Conservation (phyloP, 176 grass and related monocot species). For the Stipa capillata region DNA sequence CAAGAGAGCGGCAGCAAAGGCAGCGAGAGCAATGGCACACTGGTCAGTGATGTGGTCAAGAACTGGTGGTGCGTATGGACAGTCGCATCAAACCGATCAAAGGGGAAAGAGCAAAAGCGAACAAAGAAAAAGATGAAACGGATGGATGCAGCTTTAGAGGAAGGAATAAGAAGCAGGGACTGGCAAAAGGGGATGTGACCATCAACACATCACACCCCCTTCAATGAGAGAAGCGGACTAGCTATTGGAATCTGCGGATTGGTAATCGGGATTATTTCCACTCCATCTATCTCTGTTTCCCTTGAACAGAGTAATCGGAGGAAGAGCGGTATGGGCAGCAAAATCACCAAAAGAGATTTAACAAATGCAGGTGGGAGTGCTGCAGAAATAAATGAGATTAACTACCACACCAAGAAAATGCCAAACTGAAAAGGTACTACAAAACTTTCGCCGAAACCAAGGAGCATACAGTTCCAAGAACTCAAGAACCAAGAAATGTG, state of each 20-base stretch:
- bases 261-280: no score
- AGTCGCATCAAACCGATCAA: conserved; percentile 31
- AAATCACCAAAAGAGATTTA: neutral
- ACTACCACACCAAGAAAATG: neutral
- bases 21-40: no score
- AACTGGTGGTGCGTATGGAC: no score
- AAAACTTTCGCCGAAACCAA: conserved; percentile 3
- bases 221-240: no score
- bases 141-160: conserved; percentile 37
- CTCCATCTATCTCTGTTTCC: neutral
- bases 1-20: neutral
- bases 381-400: neutral
- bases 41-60: conserved; percentile 21
- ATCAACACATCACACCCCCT: no score
- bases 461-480: conserved; percentile 11
- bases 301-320: neutral
- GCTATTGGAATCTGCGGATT: no score
- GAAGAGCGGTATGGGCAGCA: neutral
- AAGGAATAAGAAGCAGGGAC: conserved; percentile 47
- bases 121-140: conserved; percentile 1
- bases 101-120: conserved; percentile 27
- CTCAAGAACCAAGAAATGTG: neutral
- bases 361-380: neutral
- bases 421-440: neutral
- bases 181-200: conserved; percentile 5